Conservation (phyloP, 768 basidiomycete species). For the Hirschioporus abietinus region DNA sequence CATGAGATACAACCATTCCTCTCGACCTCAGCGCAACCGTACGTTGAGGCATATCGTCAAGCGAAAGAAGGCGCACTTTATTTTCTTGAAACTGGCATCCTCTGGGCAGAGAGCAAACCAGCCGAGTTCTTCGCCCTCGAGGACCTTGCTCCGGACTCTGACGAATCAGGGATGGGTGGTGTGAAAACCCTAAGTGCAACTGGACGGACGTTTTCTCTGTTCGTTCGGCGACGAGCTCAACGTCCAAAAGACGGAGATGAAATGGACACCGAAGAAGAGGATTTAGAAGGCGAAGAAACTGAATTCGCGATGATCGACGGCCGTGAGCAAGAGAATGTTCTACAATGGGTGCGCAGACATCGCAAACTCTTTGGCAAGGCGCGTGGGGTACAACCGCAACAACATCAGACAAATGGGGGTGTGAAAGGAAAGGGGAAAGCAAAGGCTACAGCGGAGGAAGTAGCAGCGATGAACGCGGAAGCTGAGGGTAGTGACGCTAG, state of each 20-base stretch:
- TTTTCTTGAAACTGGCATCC: slow-evolving; percentile 62
- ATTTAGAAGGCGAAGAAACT: slow-evolving; percentile 49
- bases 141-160: slow-evolving; percentile 32
- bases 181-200: slow-evolving; percentile 52
- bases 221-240: slow-evolving; percentile 31
- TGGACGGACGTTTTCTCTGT: slow-evolving; percentile 63
- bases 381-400: not conserved
- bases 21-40: slow-evolving; percentile 29
- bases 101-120: slow-evolving; percentile 73
- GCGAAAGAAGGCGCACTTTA: slow-evolving; percentile 68
- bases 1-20: not conserved
- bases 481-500: slow-evolving; percentile 38
- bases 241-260: slow-evolving; percentile 24
- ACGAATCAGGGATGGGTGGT: slow-evolving; percentile 42
- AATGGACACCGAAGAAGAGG: slow-evolving; percentile 33
- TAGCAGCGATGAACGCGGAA: slow-evolving; percentile 37
- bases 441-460: slow-evolving; percentile 8
- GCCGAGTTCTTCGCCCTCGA: slow-evolving; percentile 71
- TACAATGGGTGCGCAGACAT: slow-evolving; percentile 57
- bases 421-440: slow-evolving; percentile 7
- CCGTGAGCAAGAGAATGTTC: slow-evolving; percentile 59
- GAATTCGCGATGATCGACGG: slow-evolving; percentile 72
- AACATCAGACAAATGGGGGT: slow-evolving; percentile 4
- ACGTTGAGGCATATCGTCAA: slow-evolving; percentile 64
- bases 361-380: slow-evolving; percentile 49